Evolutionary conservation across 2,329 filamentous ascomycete genomes (phyloP), one percentile per base, ranked within the genome.

Genomic region (Trichophyton verrucosum): DNA sequence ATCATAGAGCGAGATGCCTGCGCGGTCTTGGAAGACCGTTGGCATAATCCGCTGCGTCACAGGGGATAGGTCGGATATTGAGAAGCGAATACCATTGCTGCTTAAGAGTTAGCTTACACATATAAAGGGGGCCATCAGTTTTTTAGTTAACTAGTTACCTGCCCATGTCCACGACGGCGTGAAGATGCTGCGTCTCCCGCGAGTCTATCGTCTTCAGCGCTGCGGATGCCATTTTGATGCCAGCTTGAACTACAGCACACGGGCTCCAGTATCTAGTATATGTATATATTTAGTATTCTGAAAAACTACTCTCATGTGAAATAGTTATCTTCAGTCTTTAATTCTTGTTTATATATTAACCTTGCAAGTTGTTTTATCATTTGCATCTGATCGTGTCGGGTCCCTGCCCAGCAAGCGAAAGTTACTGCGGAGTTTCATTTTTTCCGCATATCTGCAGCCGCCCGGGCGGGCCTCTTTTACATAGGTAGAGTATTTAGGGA

Each of bases 1-100:
- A 69, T 96, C 90, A 74, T 94, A 95, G 9, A 96, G 81, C 1
- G 91, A 96, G 61, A 96, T 94, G 22, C 81, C 82, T 8, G 85
- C 86, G 4, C 91, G 86, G 67, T 90, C 84, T 67, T 87, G 84
- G 74, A 89, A 95, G 61, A 96, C 68, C 27, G 87, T 91, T 17
- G 81, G 85, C 47, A 96, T 80, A 24, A 91, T 83, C 24, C 91
- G 86, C 24, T 87, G 80, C 44, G 78, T 82, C 3, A 84, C 82
- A 22, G 87, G 85, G 3, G 85, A 81, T n/a, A 95, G 80, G 65
- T 90, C 85, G 7, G 90, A 89, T 68, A 96, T 89, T 51, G 89
- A 92, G 78, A 95, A 95, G 60, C 91, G 89, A 68, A 96, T 92
- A 68, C 91, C 91, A 77, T 96, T 96, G 78, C 90, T 73, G 22